phyloP scores from a whole-genome alignment of 2,329 filamentous ascomycete genomes.

The Talaromyces islandicus region DNA sequence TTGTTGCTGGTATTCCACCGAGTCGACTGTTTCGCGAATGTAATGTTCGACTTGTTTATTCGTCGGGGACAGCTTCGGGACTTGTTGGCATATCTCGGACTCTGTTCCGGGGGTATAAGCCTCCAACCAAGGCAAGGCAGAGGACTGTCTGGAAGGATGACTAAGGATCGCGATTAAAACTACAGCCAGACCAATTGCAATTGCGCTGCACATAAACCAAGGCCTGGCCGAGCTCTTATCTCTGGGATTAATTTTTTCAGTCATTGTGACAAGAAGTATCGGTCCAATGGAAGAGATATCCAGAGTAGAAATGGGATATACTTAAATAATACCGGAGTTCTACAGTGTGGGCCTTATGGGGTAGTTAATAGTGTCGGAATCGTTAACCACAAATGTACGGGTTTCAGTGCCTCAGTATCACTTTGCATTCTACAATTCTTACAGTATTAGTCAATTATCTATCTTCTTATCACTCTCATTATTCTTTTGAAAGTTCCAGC shows the following conservation, averaged over 20 bases:
- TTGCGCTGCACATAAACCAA: neutral
- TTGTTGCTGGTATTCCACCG: conserved; percentile 1
- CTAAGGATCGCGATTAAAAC: neutral
- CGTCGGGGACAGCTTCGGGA: conserved; percentile 14
- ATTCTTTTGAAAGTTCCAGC: neutral
- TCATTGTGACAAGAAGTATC: neutral
- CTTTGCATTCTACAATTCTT: neutral
- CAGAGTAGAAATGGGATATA: neutral
- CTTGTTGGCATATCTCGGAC: conserved; percentile 14
- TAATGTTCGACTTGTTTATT: conserved; percentile 10
- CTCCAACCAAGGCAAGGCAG: conserved; percentile 1
- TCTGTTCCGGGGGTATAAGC: conserved; percentile 3
- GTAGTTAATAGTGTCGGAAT: neutral
- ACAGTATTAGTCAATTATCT: neutral
- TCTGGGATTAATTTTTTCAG: neutral
- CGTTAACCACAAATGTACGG: neutral
- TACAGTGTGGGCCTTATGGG: neutral
- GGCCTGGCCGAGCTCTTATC: neutral
- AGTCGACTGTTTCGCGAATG: neutral
- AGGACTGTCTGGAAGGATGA: neutral
- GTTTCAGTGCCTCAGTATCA: neutral
- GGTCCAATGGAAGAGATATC: neutral
- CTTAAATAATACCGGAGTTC: neutral
- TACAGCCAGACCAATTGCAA: neutral
- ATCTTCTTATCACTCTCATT: neutral